Percentiles rank a stretch among this genome's conserved stretches.
These are phyloP conservation scores for Colletotrichum sp. DNA, from an alignment of 2,329 filamentous ascomycete species.

Conservation along the genomic window DNA sequence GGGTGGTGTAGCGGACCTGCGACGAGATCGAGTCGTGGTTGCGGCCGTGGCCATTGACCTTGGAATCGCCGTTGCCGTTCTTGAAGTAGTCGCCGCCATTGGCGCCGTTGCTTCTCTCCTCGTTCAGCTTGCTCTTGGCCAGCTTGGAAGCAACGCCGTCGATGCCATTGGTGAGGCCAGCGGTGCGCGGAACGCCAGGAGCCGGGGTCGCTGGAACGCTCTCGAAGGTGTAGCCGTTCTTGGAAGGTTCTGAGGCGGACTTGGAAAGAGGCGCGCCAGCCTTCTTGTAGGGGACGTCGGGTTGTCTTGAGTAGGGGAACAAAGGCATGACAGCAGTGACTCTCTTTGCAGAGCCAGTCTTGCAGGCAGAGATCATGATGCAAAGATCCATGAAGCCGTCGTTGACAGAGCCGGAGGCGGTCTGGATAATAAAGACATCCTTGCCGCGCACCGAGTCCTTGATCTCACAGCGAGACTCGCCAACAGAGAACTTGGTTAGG, in stretches of 20 bases:
- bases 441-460: constrained; percentile 96
- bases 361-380: constrained; percentile 98
- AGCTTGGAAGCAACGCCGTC: constrained; percentile 76
- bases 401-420: constrained; percentile 90
- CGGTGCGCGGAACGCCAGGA: constrained; percentile 71
- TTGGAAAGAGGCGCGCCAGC: constrained; percentile 85
- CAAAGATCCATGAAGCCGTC: constrained; percentile 96
- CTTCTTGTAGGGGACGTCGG: constrained; percentile 97
- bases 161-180: constrained; percentile 69
- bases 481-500: constrained; percentile 90
- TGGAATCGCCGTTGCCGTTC: constrained; percentile 34
- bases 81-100: constrained; percentile 29
- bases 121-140: constrained; percentile 66
- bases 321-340: constrained; percentile 89
- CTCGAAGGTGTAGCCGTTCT: constrained; percentile 83
- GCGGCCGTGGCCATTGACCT: constrained; percentile 36
- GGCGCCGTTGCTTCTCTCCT: constrained; percentile 38
- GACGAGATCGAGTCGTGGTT: constrained; percentile 40
- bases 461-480: constrained; percentile 94
- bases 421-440: constrained; percentile 98
- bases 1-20: constrained; percentile 58
- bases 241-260: constrained; percentile 57
- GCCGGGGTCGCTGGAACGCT: constrained; percentile 87
- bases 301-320: constrained; percentile 96
- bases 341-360: constrained; percentile 87